These are phyloP conservation scores for Daedaleopsis nitida DNA, from an alignment of 768 basidiomycete species.

Conservation along the genomic window DNA sequence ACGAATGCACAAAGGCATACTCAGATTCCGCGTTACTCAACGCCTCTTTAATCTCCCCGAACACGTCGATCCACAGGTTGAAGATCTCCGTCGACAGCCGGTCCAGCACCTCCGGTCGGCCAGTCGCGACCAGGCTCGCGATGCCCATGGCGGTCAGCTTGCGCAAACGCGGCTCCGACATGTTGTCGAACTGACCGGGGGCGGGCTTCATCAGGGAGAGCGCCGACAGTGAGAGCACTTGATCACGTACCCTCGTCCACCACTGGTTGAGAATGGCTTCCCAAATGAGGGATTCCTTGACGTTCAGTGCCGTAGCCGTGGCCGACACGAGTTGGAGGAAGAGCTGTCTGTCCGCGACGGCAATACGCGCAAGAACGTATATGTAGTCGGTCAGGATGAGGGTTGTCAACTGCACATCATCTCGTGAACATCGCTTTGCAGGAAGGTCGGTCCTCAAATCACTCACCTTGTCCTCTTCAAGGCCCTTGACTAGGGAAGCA, in stretches of 20 bases:
- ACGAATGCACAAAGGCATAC: background rate
- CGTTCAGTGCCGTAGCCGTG: constrained; percentile 49
- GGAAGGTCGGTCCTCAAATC: background rate
- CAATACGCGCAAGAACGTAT: constrained; percentile 73
- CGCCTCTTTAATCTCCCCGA: constrained; percentile 83
- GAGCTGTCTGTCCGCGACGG: constrained; percentile 61
- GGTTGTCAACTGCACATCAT: constrained; percentile 37
- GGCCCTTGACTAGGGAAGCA: constrained; percentile 53
- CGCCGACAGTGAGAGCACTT: background rate
- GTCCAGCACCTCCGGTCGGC: constrained; percentile 68
- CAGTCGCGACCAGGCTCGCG: constrained; percentile 75
- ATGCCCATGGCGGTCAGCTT: constrained; percentile 86
- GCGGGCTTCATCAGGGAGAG: background rate
- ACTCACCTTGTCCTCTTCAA: constrained; percentile 68
- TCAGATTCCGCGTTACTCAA: constrained; percentile 36
- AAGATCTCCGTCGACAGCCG: constrained; percentile 76
- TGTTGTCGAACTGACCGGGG: constrained; percentile 75
- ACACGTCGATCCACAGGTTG: constrained; percentile 87
- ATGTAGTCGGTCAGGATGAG: constrained; percentile 67
- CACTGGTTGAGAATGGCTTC: constrained; percentile 75
- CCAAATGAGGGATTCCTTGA: constrained; percentile 58
- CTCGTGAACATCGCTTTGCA: too few relatives aligned
- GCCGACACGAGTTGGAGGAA: constrained; percentile 74
- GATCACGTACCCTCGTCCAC: constrained; percentile 68
- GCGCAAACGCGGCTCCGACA: constrained; percentile 82